Evolutionary conservation across 164 flowering plant genomes (phyloP).

Genomic region (Paratinospora sagittata): DNA sequence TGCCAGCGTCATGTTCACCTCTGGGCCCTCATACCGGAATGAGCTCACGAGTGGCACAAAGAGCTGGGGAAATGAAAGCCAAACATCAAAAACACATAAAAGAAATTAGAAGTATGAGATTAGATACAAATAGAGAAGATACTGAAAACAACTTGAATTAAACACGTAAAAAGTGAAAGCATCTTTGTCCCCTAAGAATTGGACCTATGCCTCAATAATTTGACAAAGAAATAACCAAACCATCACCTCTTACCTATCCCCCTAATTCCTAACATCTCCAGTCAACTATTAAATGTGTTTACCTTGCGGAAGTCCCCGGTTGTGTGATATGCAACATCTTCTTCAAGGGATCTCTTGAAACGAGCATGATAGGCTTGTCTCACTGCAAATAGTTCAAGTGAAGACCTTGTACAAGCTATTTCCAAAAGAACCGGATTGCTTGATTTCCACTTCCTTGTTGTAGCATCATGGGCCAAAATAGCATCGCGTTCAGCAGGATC

Average conservation of each 20-base stretch:
- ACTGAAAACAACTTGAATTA: not conserved
- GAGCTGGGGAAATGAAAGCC: conserved; percentile 36
- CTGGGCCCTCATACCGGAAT: conserved; percentile 61
- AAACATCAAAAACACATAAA: not conserved
- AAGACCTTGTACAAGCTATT: conserved; percentile 65
- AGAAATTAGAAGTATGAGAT: not conserved
- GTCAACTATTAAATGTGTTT: not conserved
- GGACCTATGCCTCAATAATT: no score
- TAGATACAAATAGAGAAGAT: not conserved
- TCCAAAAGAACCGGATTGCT: conserved; percentile 56
- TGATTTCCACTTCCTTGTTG: conserved; percentile 35
- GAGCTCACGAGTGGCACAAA: conserved; percentile 57
- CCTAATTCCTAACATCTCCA: no score
- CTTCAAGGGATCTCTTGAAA: conserved; percentile 69
- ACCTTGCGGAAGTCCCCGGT: conserved; percentile 72
- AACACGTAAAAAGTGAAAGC: not conserved
- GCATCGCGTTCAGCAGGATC: conserved; percentile 82
- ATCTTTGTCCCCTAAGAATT: no score
- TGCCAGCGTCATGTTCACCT: conserved; percentile 57
- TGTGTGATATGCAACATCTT: conserved; percentile 74
- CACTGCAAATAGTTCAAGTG: conserved; percentile 44
- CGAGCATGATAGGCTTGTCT: conserved; percentile 70
- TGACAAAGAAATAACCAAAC: no score
- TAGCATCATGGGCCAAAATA: conserved; percentile 53
- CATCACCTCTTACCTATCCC: no score